Conservation (phyloP, 1,284 basidiomycete species). For the Rhizoctonia solani region DNA sequence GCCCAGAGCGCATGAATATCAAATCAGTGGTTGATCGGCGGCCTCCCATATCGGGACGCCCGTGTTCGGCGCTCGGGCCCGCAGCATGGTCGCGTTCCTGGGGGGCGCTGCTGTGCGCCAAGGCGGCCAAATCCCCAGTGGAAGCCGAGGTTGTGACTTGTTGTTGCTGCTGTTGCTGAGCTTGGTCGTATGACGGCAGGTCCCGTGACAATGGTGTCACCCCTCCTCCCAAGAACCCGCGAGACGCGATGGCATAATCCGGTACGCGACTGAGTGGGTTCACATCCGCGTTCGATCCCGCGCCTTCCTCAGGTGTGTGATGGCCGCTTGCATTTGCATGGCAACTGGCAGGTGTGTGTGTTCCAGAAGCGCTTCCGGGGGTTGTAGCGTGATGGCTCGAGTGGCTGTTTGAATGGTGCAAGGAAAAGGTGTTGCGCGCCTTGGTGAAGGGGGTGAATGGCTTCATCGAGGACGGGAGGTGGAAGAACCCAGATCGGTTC, state of each 20-base stretch:
- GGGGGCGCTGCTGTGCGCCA: background rate
- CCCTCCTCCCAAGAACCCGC: conserved; percentile 82
- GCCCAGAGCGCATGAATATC: conserved; percentile 17
- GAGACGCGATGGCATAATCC: conserved; percentile 76
- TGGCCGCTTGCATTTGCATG: conserved; percentile 51
- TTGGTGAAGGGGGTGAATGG: conserved; percentile 45
- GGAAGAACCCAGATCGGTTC: conserved; percentile 33
- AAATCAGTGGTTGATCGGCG: conserved; percentile 24
- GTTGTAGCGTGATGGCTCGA: conserved; percentile 53
- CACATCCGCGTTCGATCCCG: background rate
- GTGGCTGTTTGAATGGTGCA: conserved; percentile 53
- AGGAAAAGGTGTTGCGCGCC: conserved; percentile 50
- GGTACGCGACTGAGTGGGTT: conserved; percentile 63
- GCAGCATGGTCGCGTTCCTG: background rate
- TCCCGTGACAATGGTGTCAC: conserved; percentile 78
- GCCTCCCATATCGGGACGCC: background rate
- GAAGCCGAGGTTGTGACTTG: conserved; percentile 8
- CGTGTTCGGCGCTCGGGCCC: background rate
- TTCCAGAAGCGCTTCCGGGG: conserved; percentile 51
- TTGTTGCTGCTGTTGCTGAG: conserved; percentile 37
- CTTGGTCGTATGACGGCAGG: conserved; percentile 81
- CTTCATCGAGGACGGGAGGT: conserved; percentile 38
- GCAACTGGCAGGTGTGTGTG: conserved; percentile 56
- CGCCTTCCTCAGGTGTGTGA: conserved; percentile 59
- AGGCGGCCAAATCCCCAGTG: background rate